Evolutionary conservation across 1,139 yeast genomes (phyloP), one percentile per base, ranked within the genome.

Genomic region (Yamadazyma atlantica): DNA sequence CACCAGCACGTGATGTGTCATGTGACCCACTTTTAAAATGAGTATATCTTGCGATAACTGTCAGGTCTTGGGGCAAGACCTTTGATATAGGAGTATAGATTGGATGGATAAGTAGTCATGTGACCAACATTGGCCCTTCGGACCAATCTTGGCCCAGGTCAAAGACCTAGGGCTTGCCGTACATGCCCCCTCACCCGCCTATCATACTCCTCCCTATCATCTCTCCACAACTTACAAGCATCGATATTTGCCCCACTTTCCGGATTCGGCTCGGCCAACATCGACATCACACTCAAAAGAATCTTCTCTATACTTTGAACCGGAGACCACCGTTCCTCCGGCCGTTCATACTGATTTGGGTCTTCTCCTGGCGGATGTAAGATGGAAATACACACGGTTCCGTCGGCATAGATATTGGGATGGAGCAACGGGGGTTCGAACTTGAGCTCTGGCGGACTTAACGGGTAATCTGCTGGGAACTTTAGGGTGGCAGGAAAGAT

Each of bases 301-400:
- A 92, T 92, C 75, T 92, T 92, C 64, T 92, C 98, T 19, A 92
- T 90, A 55, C 96, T 86, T 60, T 92, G 98, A 32, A 92, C 92
- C 0, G 98, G 98, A 6, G 95, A 85, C 98, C 98, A 92, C 47
- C 98, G 73, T 62, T 92, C 98, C 48, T 90, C 94, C 0, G 97
- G 96, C 24, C 87, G 64, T 60, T 92, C 98, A 62, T 92, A 92
- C 73, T 85, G 90, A 60, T 89, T 81, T 18, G 98, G 97, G 60
- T 92, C 98, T 53, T 90, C 96, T 10, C 98, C 98, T 0, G 97
- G 96, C 2, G 96, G 81, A 58, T 92, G 98, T 46, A 92, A 70
- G 43, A 92, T 92, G 17, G 96, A 88, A 39, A 92, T 92, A 62
- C 98, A 92, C 6, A 92, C 98, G 19, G 87, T 88, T 2, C 98